phyloP scores from a whole-genome alignment of 176 grass and related monocot genomes.

The Zoysia pacifica region DNA sequence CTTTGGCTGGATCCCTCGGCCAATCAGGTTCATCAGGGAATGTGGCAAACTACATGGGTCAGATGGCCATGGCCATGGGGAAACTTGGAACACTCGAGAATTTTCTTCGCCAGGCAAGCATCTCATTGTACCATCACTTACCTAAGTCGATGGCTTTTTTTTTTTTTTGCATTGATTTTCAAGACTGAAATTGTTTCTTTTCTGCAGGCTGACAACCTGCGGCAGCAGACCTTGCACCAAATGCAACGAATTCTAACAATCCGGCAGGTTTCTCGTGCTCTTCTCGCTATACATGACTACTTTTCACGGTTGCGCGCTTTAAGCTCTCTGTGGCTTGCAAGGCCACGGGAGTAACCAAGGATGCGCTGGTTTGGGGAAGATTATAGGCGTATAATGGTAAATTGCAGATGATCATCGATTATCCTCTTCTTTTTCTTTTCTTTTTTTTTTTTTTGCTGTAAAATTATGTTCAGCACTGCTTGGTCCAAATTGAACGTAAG shows the following conservation, averaged over 20 bases:
- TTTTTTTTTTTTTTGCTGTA: slow-evolving; percentile 8
- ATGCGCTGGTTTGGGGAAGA: not conserved
- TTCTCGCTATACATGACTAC: slow-evolving; percentile 63
- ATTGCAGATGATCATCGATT: slow-evolving; percentile 23
- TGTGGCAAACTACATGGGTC: slow-evolving; percentile 88
- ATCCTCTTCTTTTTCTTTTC: not conserved
- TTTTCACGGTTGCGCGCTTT: slow-evolving; percentile 64
- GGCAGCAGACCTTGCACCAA: slow-evolving; percentile 67
- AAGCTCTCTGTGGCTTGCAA: slow-evolving; percentile 73
- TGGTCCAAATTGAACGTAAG: slow-evolving; percentile 33
- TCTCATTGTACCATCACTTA: not conserved
- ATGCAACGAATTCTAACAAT: slow-evolving; percentile 66
- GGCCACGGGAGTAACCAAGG: slow-evolving; percentile 49
- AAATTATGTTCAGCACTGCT: slow-evolving; percentile 33
- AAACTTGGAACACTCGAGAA: slow-evolving; percentile 74
- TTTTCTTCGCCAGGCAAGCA: slow-evolving; percentile 67
- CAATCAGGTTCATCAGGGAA: slow-evolving; percentile 68
- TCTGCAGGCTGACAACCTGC: slow-evolving; percentile 68
- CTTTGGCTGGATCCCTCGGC: slow-evolving; percentile 68
- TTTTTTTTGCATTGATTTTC: slow-evolving; percentile 1
- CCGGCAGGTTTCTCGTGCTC: slow-evolving; percentile 54
- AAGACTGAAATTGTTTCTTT: not conserved
- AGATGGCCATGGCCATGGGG: slow-evolving; percentile 93
- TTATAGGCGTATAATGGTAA: not conserved
- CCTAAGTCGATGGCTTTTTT: not conserved